phyloP scores from a whole-genome alignment of 352 stramenopile species.

The Phytopythium oedochilum region DNA sequence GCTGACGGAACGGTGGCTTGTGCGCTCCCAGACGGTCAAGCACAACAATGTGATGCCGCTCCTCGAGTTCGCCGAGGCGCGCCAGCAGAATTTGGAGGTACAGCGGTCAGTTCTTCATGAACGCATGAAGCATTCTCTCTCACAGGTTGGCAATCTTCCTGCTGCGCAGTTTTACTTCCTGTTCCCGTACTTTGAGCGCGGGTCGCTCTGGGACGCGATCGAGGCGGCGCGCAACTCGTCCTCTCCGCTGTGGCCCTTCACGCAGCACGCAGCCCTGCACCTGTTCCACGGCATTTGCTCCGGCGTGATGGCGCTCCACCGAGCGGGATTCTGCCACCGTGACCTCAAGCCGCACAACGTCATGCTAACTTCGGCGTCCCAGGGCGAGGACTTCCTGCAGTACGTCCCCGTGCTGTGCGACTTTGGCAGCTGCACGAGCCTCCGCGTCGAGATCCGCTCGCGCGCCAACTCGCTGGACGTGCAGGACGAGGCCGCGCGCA shows the following conservation, averaged over 20 bases:
- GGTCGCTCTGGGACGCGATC: conserved; percentile 80
- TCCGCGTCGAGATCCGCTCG: conserved; percentile 63
- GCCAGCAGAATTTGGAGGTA: conserved; percentile 70
- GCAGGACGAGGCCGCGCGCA: conserved; percentile 76
- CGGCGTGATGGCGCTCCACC: conserved; percentile 69
- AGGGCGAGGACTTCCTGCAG: conserved; percentile 59
- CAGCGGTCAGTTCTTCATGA: background rate
- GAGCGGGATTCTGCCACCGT: conserved; percentile 76
- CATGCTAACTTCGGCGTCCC: conserved; percentile 59
- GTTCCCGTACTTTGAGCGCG: conserved; percentile 81
- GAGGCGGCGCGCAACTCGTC: conserved; percentile 52
- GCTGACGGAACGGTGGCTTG: no score
- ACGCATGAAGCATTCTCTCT: background rate
- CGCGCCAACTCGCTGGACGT: conserved; percentile 69
- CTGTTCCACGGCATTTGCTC: conserved; percentile 84
- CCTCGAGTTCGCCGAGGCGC: conserved; percentile 72
- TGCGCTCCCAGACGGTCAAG: conserved; percentile 49
- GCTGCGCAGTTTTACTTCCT: conserved; percentile 70
- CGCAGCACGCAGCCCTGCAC: conserved; percentile 71
- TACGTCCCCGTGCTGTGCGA: conserved; percentile 82
- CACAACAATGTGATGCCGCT: conserved; percentile 79
- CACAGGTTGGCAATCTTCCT: background rate
- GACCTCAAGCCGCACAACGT: conserved; percentile 87
- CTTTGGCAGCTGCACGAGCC: conserved; percentile 76
- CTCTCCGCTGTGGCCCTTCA: conserved; percentile 80